Evolutionary conservation across 2,329 filamentous ascomycete species (phyloP), one percentile per base, ranked within the genome.

Genomic region (Cryphonectria naterciae): DNA sequence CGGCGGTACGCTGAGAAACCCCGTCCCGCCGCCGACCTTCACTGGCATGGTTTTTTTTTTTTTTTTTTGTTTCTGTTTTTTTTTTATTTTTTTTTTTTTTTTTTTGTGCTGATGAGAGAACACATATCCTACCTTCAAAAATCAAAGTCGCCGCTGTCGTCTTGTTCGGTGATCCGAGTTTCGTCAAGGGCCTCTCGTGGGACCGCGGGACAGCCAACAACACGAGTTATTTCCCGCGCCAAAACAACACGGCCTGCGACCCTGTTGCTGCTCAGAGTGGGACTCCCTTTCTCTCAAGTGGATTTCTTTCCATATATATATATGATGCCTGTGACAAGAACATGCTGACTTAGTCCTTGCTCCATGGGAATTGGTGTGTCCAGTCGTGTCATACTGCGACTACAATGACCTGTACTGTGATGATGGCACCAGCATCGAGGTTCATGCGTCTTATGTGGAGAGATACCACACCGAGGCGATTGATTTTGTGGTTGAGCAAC

Each of bases 151-250:
- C 82, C 68, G 82, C 81, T 37, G 77, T 82, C 70, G 74, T 81
- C 61, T 73, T 82, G 67, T 82, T 83, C 66, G 82, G 82, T 63
- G 82, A 84, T 76, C 82, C 82, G 28, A 80, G 60, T 17, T 69
- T 69, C n/a, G 68, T 69, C 5, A 58, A 58, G 25, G 49, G 17
- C 19, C 68, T 65, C 32, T 13, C 68, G 7, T 69, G 68, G 68
- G 68, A 69, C 61, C 46, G 49, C 19, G 68, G 68, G 7, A 69
- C 68, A 13, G 68, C 68, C 17, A 65, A 69, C 25, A 65, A 65
- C 49, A 65, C 62, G 19, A 69, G 68, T 35, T 69, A 64, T 10
- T 69, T 69, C 49, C 68, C 68, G 37, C 68, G 68, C 13, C 60
- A 65, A 25, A 43, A 69, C 46, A 69, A 64, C 35, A 58, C 68